phyloP scores from a whole-genome alignment of 345 rosid species.

The Eutrema japonicum region DNA sequence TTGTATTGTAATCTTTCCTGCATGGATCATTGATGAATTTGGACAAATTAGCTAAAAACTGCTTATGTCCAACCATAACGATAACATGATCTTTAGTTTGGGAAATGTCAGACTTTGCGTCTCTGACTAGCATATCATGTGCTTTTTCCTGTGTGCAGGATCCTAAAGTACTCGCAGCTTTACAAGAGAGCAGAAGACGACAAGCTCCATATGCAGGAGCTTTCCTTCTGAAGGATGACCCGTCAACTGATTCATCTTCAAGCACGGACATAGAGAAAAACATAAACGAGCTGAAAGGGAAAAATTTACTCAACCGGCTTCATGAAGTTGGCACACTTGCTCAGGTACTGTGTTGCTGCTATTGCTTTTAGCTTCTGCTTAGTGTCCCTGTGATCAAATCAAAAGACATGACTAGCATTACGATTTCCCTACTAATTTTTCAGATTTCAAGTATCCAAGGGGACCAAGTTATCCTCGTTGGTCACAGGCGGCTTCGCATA shows the following conservation, averaged over 20 bases:
- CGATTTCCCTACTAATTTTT: constrained; percentile 34
- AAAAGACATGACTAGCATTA: constrained; percentile 6
- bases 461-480: constrained; percentile 91
- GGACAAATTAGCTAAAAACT: constrained; percentile 1
- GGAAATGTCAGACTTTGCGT: constrained; percentile 8
- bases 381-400: constrained; percentile 16
- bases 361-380: constrained; percentile 28
- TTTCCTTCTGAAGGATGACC: constrained; percentile 91
- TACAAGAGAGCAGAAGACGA: constrained; percentile 87
- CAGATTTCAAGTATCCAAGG: constrained; percentile 92
- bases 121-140: constrained; percentile 22
- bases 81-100: constrained; percentile 15
- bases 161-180: constrained; percentile 89
- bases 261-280: constrained; percentile 74
- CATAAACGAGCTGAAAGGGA: constrained; percentile 72
- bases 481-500: constrained; percentile 88
- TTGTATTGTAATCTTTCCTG: neutral
- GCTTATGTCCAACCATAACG: neutral
- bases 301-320: constrained; percentile 76
- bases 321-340: constrained; percentile 98
- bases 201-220: constrained; percentile 99
- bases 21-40: constrained; percentile 9
- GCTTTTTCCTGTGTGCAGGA: constrained; percentile 54
- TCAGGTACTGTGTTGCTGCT: constrained; percentile 59
- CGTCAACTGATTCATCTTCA: constrained; percentile 71